Evolutionary conservation across 2,329 filamentous ascomycete species (phyloP).

Genomic region (Colletotrichum sp.): DNA sequence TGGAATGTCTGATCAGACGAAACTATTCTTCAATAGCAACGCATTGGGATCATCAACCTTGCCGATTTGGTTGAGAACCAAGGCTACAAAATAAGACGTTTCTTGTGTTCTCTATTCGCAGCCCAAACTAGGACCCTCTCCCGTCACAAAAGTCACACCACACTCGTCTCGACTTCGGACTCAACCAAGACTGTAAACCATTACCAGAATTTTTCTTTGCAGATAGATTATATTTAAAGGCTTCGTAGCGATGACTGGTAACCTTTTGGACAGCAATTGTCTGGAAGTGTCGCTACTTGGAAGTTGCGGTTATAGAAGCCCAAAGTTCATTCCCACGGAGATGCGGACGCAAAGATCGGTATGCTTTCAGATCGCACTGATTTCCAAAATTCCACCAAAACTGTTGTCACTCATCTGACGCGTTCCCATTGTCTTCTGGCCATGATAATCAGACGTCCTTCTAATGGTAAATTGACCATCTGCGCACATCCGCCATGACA

Average conservation of each 20-base stretch:
- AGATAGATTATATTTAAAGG: too few species aligned
- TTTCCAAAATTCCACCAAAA: fast-evolving
- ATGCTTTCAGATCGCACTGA: fast-evolving
- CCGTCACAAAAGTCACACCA: background rate
- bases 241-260: too few species aligned
- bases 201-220: background rate
- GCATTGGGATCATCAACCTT: fast-evolving
- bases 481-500: background rate
- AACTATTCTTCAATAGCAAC: background rate
- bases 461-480: background rate
- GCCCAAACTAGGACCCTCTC: background rate
- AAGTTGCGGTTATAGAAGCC: background rate
- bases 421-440: background rate
- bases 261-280: too few species aligned
- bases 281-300: too few species aligned
- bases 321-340: fast-evolving
- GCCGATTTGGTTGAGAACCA: background rate
- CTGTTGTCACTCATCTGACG: background rate
- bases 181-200: background rate
- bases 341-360: background rate
- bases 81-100: background rate
- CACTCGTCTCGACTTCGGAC: background rate
- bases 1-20: fast-evolving
- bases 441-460: background rate
- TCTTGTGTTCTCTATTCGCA: background rate